Evolutionary conservation across 106 monocot species (phyloP).

Genomic region (Cymbidium sinense): DNA sequence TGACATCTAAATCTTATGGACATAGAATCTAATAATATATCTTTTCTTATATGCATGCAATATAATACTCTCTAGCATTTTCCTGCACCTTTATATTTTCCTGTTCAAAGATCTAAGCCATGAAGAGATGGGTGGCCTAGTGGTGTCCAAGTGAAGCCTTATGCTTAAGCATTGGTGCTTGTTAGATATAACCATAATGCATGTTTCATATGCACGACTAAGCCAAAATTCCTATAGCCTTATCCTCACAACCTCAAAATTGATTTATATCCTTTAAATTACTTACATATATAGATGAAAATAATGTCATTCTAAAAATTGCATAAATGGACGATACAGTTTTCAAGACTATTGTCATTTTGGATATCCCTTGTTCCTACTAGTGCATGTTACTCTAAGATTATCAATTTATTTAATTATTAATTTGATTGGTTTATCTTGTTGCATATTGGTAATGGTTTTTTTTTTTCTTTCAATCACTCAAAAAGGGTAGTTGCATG

Average conservation of each 20-base stretch:
- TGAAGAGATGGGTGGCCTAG: not conserved
- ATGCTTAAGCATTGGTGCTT: too few relatives aligned
- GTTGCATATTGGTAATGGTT: not conserved
- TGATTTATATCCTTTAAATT: not conserved
- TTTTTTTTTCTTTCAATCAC: too few relatives aligned
- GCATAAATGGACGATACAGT: not conserved
- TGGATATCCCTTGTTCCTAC: not conserved
- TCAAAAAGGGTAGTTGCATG: not conserved
- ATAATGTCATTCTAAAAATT: not conserved
- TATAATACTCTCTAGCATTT: not conserved
- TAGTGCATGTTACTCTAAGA: not conserved
- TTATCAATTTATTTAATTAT: not conserved
- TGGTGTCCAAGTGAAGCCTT: not conserved
- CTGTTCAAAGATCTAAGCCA: not conserved
- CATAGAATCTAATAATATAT: not conserved
- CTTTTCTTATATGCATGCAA: not conserved
- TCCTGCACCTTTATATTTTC: not conserved
- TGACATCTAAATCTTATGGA: not conserved
- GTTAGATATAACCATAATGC: not conserved
- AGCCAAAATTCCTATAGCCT: too few relatives aligned
- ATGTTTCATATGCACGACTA: not conserved
- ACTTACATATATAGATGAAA: not conserved
- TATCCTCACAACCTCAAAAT: not conserved
- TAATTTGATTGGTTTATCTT: not conserved
- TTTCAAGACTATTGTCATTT: not conserved